Evolutionary conservation across 441 rosid genomes (phyloP).

Genomic region (Bruguiera hainesii): DNA sequence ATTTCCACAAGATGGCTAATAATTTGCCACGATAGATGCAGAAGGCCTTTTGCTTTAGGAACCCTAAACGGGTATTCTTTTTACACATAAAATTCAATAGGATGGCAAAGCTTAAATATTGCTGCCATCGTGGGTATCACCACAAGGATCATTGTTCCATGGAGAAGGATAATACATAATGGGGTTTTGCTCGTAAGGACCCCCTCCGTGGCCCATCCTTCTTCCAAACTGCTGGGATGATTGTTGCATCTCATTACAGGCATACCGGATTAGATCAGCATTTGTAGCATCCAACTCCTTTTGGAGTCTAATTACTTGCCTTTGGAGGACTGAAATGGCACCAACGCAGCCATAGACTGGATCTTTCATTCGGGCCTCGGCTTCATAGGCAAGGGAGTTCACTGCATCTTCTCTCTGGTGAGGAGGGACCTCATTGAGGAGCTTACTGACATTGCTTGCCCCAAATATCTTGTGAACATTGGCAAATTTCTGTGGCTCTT

Average conservation of each 20-base stretch:
- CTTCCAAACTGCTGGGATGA: constrained; percentile 32
- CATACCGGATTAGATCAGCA: constrained; percentile 67
- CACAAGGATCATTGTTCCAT: constrained; percentile 34
- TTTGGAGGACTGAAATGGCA: constrained; percentile 84
- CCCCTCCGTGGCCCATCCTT: constrained; percentile 27
- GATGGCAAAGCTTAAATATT: constrained; percentile 14
- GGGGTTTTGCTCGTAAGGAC: constrained; percentile 27
- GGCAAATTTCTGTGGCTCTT: constrained; percentile 95
- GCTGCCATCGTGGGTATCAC: constrained; percentile 33
- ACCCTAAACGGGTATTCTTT: constrained; percentile 25
- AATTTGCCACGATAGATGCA: background rate
- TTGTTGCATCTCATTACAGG: constrained; percentile 43
- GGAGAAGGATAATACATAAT: constrained; percentile 33
- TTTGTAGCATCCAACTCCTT: constrained; percentile 86
- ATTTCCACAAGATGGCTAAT: constrained; percentile 7
- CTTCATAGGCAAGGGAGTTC: constrained; percentile 89
- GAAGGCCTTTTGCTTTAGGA: constrained; percentile 10
- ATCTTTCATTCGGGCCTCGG: constrained; percentile 88
- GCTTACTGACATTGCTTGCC: constrained; percentile 88
- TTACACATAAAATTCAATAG: constrained; percentile 6
- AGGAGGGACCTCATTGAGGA: constrained; percentile 78
- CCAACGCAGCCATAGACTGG: constrained; percentile 92
- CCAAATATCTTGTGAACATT: constrained; percentile 96
- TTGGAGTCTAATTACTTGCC: constrained; percentile 82
- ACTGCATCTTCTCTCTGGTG: constrained; percentile 97